Base-by-base conservation (phyloP, 768 basidiomycete genomes). In the Sporobolomyces roseus region DNA sequence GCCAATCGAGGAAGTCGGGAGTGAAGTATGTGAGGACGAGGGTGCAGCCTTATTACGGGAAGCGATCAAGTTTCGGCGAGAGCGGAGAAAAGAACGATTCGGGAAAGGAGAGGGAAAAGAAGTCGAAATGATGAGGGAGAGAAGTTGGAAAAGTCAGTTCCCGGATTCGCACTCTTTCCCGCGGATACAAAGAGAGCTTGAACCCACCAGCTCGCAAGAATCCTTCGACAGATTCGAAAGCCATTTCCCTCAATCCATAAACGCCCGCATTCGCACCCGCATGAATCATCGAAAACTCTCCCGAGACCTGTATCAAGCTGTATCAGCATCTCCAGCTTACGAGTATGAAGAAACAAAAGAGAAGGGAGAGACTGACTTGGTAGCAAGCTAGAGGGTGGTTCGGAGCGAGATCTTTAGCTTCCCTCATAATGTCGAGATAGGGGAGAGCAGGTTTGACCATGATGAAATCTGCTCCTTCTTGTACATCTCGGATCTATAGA, bases 361-460 rank as follows among this genome's bases (percentile, higher is more conserved):
- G 2, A 25, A 32, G 45, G 7, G 30, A n/a, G 27, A 1, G n/a
- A 46, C 51, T 36, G 10, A 60, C 67, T 74, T 81, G 80, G 79
- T 98, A 99, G 75, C 90, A 91, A 1, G 96, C 96, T n/a, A 96
- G 83, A 3, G 94, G 94, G 75, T 90, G 88, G 77, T 94, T 87
- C 0, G 85, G 85, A 8, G 90, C 87, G 49, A 96, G 83, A 73
- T 86, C 80, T 27, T 73, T 66, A 21, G 91, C 91, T 76, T 96
- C 91, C 36, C 89, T 84, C 73, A 99, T 89, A 79, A 98, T 88
- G 80, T 99, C 96, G 58, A 98, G 89, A 80, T 98, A 98, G 0
- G 96, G 93, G 68, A 98, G 79, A 0, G 92, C 84, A 25, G 96
- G 96, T 78, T 99, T 99, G 77, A 99, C 92, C 93, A 99, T 98